Evolutionary conservation across 345 rosid species (phyloP).

Genomic region (Aquilaria sinensis): DNA sequence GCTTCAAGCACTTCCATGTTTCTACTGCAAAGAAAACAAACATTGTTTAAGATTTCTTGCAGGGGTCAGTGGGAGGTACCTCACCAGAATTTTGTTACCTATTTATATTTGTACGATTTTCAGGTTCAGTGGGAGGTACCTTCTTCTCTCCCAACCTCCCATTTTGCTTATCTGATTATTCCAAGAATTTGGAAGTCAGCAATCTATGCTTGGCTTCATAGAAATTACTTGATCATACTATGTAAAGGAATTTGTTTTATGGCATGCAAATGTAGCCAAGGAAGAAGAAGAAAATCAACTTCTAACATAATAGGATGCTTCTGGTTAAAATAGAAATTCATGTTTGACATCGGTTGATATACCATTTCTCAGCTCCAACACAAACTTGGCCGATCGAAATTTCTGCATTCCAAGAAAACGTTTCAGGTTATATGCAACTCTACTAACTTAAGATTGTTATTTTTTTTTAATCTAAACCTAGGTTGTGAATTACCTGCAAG

Average conservation of each 20-base stretch:
- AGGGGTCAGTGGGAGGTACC: neutral
- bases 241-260: neutral
- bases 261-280: neutral
- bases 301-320: neutral
- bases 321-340: neutral
- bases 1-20: constrained; percentile 15
- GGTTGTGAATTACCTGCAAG: constrained; percentile 24
- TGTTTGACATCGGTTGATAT: neutral
- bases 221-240: neutral
- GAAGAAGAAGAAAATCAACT: neutral
- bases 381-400: constrained; percentile 22
- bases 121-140: neutral
- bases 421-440: neutral
- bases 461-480: neutral
- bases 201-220: neutral
- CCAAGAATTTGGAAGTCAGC: neutral
- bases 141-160: constrained; percentile 12
- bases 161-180: constrained; percentile 16
- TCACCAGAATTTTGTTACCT: constrained; percentile 9
- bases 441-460: neutral
- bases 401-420: constrained; percentile 21
- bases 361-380: constrained; percentile 20
- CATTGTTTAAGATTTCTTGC: neutral
- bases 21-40: constrained; percentile 9
- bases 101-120: neutral